These are phyloP conservation scores for Fomitopsis schrenkii DNA, from an alignment of 1,284 basidiomycete species.

Conservation along the genomic window DNA sequence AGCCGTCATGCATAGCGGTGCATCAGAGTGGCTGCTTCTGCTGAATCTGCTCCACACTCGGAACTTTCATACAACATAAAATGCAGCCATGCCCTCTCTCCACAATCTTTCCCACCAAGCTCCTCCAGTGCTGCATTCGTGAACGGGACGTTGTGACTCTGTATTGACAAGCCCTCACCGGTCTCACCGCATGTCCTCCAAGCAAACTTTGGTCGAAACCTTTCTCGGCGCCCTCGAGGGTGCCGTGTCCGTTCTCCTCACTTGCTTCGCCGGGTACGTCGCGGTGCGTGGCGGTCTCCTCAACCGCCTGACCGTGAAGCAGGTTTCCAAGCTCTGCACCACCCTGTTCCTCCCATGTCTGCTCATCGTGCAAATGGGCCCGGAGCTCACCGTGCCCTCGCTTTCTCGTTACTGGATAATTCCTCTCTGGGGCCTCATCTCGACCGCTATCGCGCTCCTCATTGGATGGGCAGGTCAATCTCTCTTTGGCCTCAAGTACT, in stretches of 20 bases:
- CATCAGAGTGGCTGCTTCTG: too few species aligned
- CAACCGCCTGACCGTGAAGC: conserved; percentile 22
- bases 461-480: conserved; percentile 25
- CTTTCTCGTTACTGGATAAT: conserved; percentile 26
- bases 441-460: conserved; percentile 23
- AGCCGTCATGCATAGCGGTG: too few species aligned
- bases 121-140: too few species aligned
- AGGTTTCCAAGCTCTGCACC: conserved; percentile 26
- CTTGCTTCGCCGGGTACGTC: conserved; percentile 25
- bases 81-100: too few species aligned
- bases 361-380: conserved; percentile 29
- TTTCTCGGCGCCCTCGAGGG: conserved; percentile 29
- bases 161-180: too few species aligned
- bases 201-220: conserved; percentile 15
- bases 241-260: conserved; percentile 28
- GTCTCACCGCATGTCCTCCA: neutral
- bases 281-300: conserved; percentile 18
- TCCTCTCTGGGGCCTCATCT: conserved; percentile 27
- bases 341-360: conserved; percentile 29
- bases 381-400: conserved; percentile 21
- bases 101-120: too few species aligned
- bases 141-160: too few species aligned
- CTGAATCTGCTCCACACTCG: too few species aligned
- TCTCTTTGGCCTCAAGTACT: conserved; percentile 21
- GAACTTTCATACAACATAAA: too few species aligned